A percentile compares a stretch with the other conserved stretches of the same genome.
Evolutionary conservation across 495 filamentous ascomycete genomes (phyloP).

Genomic region (Hypoxylon rickii): DNA sequence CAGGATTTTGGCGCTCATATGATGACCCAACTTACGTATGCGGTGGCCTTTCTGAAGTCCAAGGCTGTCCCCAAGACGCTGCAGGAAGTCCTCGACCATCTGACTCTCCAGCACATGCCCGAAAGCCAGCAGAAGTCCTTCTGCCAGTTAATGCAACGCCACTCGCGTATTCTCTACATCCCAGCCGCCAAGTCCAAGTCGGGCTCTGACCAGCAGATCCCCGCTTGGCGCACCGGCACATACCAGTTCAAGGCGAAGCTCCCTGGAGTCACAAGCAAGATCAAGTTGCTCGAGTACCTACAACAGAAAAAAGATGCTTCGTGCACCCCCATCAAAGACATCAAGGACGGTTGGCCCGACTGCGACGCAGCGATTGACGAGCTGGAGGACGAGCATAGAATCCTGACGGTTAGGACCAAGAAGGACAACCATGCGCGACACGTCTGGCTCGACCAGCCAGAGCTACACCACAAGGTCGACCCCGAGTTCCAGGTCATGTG

Average conservation of each 20-base stretch:
- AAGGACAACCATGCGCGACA: constrained; percentile 85
- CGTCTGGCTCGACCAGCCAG: constrained; percentile 88
- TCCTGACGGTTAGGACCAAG: constrained; percentile 86
- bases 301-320: constrained; percentile 79
- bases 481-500: constrained; percentile 81
- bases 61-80: constrained; percentile 74
- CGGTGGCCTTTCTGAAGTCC: constrained; percentile 80
- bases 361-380: constrained; percentile 75
- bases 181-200: constrained; percentile 59
- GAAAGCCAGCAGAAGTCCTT: constrained; percentile 49
- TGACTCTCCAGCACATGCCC: constrained; percentile 63
- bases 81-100: constrained; percentile 73
- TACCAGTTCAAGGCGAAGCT: constrained; percentile 78
- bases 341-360: constrained; percentile 92
- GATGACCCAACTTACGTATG: constrained; percentile 82
- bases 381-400: constrained; percentile 75
- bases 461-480: constrained; percentile 74
- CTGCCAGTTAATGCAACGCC: constrained; percentile 54
- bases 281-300: constrained; percentile 76
- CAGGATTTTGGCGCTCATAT: constrained; percentile 78
- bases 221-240: constrained; percentile 61
- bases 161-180: constrained; percentile 74
- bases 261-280: constrained; percentile 73
- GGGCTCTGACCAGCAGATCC: constrained; percentile 42
- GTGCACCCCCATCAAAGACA: constrained; percentile 79